Evolutionary conservation across 1,139 yeast genomes (phyloP).

Genomic region (Fermentozyma sake): DNA sequence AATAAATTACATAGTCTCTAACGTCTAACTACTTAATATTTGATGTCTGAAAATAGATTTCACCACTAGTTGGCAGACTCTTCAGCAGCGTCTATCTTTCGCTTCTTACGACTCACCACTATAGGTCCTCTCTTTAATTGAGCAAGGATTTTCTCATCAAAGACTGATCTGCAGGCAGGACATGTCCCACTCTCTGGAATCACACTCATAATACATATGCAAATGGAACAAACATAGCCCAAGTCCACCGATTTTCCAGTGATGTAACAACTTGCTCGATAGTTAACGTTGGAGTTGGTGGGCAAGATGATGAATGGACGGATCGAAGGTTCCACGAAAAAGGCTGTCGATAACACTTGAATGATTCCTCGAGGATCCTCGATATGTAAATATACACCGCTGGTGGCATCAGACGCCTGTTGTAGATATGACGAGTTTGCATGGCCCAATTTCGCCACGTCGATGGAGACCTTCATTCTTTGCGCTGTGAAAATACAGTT

Average conservation of each 20-base stretch:
- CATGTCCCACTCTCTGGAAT: slow-evolving; percentile 52
- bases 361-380: slow-evolving; percentile 74
- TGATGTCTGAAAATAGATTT: too few species aligned
- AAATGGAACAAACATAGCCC: slow-evolving; percentile 94
- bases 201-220: slow-evolving; percentile 75
- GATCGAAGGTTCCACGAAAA: slow-evolving; percentile 78
- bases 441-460: slow-evolving; percentile 78
- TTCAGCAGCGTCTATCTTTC: slow-evolving; percentile 17
- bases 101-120: slow-evolving; percentile 37
- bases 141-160: slow-evolving; percentile 45
- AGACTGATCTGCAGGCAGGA: slow-evolving; percentile 51
- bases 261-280: slow-evolving; percentile 89
- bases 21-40: too few species aligned
- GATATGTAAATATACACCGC: slow-evolving; percentile 79
- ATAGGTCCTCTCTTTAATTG: slow-evolving; percentile 50
- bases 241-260: slow-evolving; percentile 87
- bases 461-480: slow-evolving; percentile 83
- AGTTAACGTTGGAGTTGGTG: slow-evolving; percentile 82
- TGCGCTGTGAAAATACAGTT: slow-evolving; percentile 95
- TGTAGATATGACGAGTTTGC: slow-evolving; percentile 77
- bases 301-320: slow-evolving; percentile 75
- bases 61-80: neutral
- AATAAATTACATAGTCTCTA: too few species aligned
- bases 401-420: slow-evolving; percentile 94
- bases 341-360: slow-evolving; percentile 60